Percentiles rank a stretch among this genome's conserved stretches.
Conservation (phyloP, 2,329 filamentous ascomycete species). For the Paecilomyces sp. region DNA sequence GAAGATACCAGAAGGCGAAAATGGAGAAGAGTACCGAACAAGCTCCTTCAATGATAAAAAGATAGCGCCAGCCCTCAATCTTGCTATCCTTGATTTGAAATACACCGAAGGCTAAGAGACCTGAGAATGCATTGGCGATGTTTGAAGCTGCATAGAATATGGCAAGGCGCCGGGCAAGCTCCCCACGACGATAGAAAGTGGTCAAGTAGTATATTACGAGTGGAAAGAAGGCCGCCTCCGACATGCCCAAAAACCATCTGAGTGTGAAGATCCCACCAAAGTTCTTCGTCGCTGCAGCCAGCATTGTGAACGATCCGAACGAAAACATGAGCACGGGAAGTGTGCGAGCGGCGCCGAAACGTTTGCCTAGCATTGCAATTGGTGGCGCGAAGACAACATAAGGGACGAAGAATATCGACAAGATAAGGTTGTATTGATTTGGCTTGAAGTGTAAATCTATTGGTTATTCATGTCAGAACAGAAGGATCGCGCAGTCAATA, state of each 20-base stretch:
- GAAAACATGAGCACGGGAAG: slow-evolving; percentile 62
- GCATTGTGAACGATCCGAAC: slow-evolving; percentile 60
- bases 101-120: slow-evolving; percentile 53
- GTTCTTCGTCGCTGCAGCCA: slow-evolving; percentile 50
- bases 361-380: slow-evolving; percentile 61
- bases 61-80: slow-evolving; percentile 46
- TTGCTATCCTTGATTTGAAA: slow-evolving; percentile 50
- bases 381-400: slow-evolving; percentile 65
- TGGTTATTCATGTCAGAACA: not conserved
- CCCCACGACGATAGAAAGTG: slow-evolving; percentile 63
- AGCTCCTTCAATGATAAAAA: slow-evolving; percentile 52
- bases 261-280: slow-evolving; percentile 61
- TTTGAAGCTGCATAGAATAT: slow-evolving; percentile 71
- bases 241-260: slow-evolving; percentile 63
- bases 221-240: slow-evolving; percentile 63
- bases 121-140: slow-evolving; percentile 62
- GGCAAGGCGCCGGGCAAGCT: slow-evolving; percentile 62
- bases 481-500: not conserved
- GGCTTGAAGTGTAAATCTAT: slow-evolving; percentile 49
- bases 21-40: slow-evolving; percentile 55
- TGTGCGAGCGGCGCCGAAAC: slow-evolving; percentile 56
- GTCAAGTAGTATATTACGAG: slow-evolving; percentile 59
- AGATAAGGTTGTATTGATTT: slow-evolving; percentile 62
- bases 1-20: slow-evolving; percentile 65
- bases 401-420: slow-evolving; percentile 68